Evolutionary conservation across 2,329 filamentous ascomycete species (phyloP), one percentile per base, ranked within the genome.

Genomic region (Cercospora sp.): DNA sequence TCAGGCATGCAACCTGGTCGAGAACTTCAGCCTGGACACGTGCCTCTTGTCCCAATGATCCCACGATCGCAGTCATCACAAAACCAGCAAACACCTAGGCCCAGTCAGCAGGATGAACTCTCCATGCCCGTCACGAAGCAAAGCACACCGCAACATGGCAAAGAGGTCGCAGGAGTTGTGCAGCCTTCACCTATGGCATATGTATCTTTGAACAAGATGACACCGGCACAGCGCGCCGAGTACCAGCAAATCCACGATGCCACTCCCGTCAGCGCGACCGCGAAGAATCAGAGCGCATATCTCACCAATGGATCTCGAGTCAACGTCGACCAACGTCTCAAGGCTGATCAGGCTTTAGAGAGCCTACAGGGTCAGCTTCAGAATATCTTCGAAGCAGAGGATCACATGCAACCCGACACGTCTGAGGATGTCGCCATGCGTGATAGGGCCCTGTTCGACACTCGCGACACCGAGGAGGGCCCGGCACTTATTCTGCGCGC

Each of bases 371-470:
- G 86, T 42, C 85, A 93, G 59, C 82, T 96, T 3, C 84, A 88
- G 63, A 87, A 89, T 26, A 85, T 97, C 16, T 93, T 94, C 72
- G 87, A 91, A 70, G 90, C 91, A 5, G 93, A 96, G 75, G 89
- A 93, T 74, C 86, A 88, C 77, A 83, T 84, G 67, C 89, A 84
- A 79, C 84, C 80, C 69, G 88, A 85, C 78, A 87, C 76, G 6
- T 82, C 82, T 23, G 79, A 77, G 59, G 72, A 74, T 67, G 69
- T 73, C 18, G 72, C 79, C n/a, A 64, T 74, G 48, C 80, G 85
- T 39, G 79, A 83, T 28, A 83, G 84, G 53, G 84, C 87, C 39
- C 83, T 90, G 65, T 88, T 90, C 74, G 77, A 80, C 82, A 72
- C 84, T 83, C 65, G 69, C 12, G 67, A 84, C 79, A 69, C 85